Conservation (phyloP, 75 land plant genomes). For the Pinus taeda region DNA sequence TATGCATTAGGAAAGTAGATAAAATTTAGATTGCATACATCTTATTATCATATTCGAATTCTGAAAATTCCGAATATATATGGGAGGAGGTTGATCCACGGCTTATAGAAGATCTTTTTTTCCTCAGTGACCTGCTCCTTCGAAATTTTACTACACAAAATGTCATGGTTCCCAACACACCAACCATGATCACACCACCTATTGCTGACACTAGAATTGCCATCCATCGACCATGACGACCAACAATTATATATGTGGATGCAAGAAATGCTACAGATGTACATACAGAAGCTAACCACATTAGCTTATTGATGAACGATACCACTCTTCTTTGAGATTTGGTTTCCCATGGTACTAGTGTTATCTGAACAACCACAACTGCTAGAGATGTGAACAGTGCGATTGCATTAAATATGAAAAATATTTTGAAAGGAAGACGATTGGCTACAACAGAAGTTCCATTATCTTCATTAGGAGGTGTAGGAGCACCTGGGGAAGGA, state of each 20-base stretch:
- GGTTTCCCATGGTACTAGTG: conserved; percentile 70
- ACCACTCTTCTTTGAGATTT: conserved; percentile 63
- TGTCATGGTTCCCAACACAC: conserved; percentile 74
- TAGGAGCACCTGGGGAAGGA: conserved; percentile 14
- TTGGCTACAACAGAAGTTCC: conserved; percentile 43
- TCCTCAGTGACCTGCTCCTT: conserved; percentile 44
- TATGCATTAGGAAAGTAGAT: neutral
- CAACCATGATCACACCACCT: conserved; percentile 70
- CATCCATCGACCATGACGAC: conserved; percentile 44
- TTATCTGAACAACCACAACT: conserved; percentile 78
- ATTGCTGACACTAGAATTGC: conserved; percentile 57
- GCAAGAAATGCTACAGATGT: conserved; percentile 74
- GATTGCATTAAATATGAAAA: conserved; percentile 71
- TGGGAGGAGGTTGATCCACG: conserved; percentile 50
- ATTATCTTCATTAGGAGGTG: conserved; percentile 20
- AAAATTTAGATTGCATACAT: conserved; percentile 52
- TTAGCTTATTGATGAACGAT: conserved; percentile 61
- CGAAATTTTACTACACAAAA: conserved; percentile 63
- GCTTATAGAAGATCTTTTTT: conserved; percentile 30
- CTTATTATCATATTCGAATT: conserved; percentile 43
- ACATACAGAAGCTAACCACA: conserved; percentile 81
- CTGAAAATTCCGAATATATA: conserved; percentile 43
- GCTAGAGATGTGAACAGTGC: conserved; percentile 74
- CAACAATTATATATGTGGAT: conserved; percentile 68
- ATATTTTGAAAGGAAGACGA: conserved; percentile 44